Evolutionary conservation across 495 filamentous ascomycete species (phyloP), one percentile per base, ranked within the genome.

Genomic region (Neurospora sp.): DNA sequence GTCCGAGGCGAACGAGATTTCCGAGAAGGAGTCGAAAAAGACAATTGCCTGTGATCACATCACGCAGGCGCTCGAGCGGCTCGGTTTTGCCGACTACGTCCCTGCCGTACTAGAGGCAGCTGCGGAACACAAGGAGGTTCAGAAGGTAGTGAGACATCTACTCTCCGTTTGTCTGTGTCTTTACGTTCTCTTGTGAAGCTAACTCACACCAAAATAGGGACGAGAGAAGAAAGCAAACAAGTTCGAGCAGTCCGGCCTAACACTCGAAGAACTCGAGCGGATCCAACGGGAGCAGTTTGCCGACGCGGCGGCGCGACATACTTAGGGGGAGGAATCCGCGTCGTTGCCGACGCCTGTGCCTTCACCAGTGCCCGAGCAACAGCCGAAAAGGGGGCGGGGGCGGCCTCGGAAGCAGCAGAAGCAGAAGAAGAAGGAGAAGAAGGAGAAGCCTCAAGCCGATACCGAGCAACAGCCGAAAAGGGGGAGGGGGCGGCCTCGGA

Each of bases 11-110:
- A 99, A 99, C 80, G 96, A 99, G 76, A 99, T 99, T 74, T 93
- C 94, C 18, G 96, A 99, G 82, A 97, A 95, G 78, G 96, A 99
- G 75, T 91, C 94, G 12, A 99, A 99, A 87, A 99, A 99, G 85
- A 99, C 96, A 0, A 99, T 99, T 71, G 94, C 94, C 0, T 94
- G 92, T 75, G 96, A 99, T 77, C 96, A 99, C 82, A 94, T 98
- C 75, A 94, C 94, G 76, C 93, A 93, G 78, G 96, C 96, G 5
- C 85, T 99, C 46, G 89, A 91, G 70, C 91, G 96, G 76, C 88
- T 99, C 18, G 96, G 95, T 0, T 99, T 98, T 78, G 85, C 88
- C 18, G 94, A 97, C 40, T 98, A 98, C 76, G 90, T 99, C 18
- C 86, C 89, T 10, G 92, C 93, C 69, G 92, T 98, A 3, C 82